Base-by-base conservation (phyloP, 2,329 filamentous ascomycete genomes). In the Aspergillus transmontanensis region DNA sequence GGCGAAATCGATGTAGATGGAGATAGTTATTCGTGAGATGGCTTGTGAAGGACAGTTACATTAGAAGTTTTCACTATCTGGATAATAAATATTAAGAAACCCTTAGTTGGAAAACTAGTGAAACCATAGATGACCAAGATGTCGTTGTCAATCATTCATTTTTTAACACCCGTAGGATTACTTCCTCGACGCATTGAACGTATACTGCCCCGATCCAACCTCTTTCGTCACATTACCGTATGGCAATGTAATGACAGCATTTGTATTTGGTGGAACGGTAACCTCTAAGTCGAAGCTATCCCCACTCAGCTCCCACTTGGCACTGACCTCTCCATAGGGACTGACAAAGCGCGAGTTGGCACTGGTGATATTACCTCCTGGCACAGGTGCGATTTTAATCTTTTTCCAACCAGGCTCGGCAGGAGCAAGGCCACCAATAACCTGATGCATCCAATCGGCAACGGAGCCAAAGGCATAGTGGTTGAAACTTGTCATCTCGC, bases 391-490 rank as follows among this genome's bases (percentile, higher is more conserved):
- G 2, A 78, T 69, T 7, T 63, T 65, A 12, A 74, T 64, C 2
- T 43, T 68, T 55, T 72, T 74, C 76, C 76, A 78, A 0, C 76
- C 77, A 2, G 75, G 71, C 57, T 70, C 68, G 0, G 65, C 57
- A 6, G 71, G 68, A 10, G 64, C 71, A 26, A 79, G 58, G 0
- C 76, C 77, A 1, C 73, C 76, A 23, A 78, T 69, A 28, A 68
- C 70, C 54, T 69, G 64, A 61, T 81, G 75, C 58, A 80, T 70
- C 76, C 76, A 80, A 28, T 72, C 71, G 0, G 72, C 77, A 11
- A 80, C 76, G 2, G 73, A 72, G 1, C 78, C 78, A 3, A 79
- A 70, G 0, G 79, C 76, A 58, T 80, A 80, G 59, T 81, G 78
- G 53, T 80, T 78, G 64, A 78, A 78, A 55, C 72, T 76, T 2